These are phyloP conservation scores for Rhizopogon vesiculosus DNA, from an alignment of 768 basidiomycete species.

Conservation along the genomic window DNA sequence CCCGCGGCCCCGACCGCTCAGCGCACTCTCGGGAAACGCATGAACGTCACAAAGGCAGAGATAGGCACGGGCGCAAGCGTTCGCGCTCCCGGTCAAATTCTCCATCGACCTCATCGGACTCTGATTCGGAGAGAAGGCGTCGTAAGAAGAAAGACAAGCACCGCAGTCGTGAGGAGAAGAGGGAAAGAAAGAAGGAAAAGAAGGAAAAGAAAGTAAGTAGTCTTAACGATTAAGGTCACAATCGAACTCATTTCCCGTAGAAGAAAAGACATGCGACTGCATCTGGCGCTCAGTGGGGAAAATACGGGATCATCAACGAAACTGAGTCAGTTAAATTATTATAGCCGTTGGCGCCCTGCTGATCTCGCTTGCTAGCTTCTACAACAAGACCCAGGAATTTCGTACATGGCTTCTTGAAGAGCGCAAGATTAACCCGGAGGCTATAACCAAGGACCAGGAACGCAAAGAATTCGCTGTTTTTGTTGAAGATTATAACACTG, in stretches of 20 bases:
- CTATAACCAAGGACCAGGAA: constrained; percentile 77
- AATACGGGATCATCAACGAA: constrained; percentile 83
- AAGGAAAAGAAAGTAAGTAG: constrained; percentile 66
- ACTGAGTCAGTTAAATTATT: constrained; percentile 57
- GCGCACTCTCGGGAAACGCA: constrained; percentile 35
- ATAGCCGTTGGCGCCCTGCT: constrained; percentile 6
- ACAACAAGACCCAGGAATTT: constrained; percentile 82
- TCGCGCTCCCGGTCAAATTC: constrained; percentile 36
- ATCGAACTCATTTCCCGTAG: constrained; percentile 30
- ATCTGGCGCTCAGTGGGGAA: constrained; percentile 72
- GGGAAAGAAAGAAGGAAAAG: constrained; percentile 58
- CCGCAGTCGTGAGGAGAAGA: constrained; percentile 41
- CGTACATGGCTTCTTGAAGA: constrained; percentile 93
- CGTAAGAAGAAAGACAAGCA: constrained; percentile 44
- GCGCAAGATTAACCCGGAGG: constrained; percentile 86
- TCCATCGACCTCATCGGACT: constrained; percentile 37
- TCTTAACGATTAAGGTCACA: not conserved
- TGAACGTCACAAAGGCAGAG: constrained; percentile 12
- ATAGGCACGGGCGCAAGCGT: constrained; percentile 26
- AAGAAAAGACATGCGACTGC: constrained; percentile 50
- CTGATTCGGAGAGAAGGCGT: constrained; percentile 28
- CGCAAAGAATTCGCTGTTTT: constrained; percentile 83
- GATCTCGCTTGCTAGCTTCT: constrained; percentile 48
- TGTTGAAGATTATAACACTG: constrained; percentile 82
- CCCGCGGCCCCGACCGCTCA: constrained; percentile 21